Evolutionary conservation across 306 rosid genomes (phyloP), one percentile per base, ranked within the genome.

Genomic region (Styphnolobium japonicum): DNA sequence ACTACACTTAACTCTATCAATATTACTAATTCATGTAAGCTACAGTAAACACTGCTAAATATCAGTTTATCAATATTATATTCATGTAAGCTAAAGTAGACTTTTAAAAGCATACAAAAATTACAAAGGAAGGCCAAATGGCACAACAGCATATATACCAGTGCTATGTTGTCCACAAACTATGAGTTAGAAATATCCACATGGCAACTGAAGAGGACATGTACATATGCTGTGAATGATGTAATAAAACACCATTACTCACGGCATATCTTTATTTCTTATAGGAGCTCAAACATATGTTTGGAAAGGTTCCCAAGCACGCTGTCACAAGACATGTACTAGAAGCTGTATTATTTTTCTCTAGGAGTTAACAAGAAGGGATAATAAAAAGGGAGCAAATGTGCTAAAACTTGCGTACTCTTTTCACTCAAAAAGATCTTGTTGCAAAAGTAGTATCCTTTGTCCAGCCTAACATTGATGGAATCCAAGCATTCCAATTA

Each of bases 211-310:
- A 31, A 14, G 39, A 68, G 62, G 45, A 57, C 58, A 49, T 43
- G 7, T 64, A 16, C 49, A 80, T 22, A 60, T n/a, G 72, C 6
- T n/a, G 57, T 48, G 37, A 51, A 73, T 25, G 73, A 73, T 52
- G 75, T 11, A 63, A 52, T 58, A 71, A 51, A 23, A 67, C 66
- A 27, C 21, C 29, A 25, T 57, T 42, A 43, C 39, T 80, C 39
- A 61, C 64, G 61, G 11, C 73, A 61, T 58, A 69, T 40, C 18
- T 67, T 53, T 34, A 68, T 43, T 12, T 27, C 58, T 16, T 53
- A 6, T 5, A 31, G 46, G 80, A 15, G 58, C 27, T 43, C 27
- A 68, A 58, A 27, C 55, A 40, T 5, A 11, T 45, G 57, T 58
- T 51, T 19, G 55, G 14, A 66, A 45, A 6, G 14, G 52, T 79